Base-by-base conservation (phyloP, 192 early-diverging fungal genomes). In the Mortierella hygrophila region DNA sequence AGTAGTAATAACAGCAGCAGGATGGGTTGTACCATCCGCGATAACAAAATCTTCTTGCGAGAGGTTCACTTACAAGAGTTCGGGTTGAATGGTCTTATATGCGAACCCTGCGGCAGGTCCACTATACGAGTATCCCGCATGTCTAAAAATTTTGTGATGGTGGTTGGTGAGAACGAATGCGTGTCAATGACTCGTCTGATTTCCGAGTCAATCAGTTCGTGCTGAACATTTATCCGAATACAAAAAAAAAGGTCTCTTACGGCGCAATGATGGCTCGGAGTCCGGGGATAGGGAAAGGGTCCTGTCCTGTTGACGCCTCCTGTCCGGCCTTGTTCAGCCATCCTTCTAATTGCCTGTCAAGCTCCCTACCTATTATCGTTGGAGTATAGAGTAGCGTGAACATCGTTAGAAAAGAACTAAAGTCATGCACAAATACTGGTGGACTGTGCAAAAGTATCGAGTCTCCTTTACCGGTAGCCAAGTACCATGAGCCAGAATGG, bases 111-210 rank as follows among this genome's bases (percentile, higher is more conserved):
- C 97, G 9, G 96, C 93, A n/a, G 94, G 93, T 4, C 97, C 97
- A 85, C 95, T 95, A 83, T 97, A 99, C 15, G 94, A 91, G 76
- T 94, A 97, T 15, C 98, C 98, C 0, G 98, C 98, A 87, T 99
- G 98, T 44, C 95, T 97, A 85, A 20, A 20, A 32, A 41, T 47
- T 32, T 41, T 23, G 18, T 10, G 0, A 13, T 71, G 44, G 74
- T 26, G 55, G 35, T 18, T 23, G 68, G 29, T n/a, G 16, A 13
- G 70, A 68, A 35, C 41, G 38, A 13, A 49, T 21, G 52, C 15
- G 71, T 74, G 68, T 52, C 9, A 37, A 41, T 57, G 41, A 29
- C 38, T 38, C 21, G 60, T 46, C 20, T 44, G n/a, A 54, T 11
- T 26, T 23, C 42, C 21, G 52, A 49, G 38, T 32, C 13, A 10